Evolutionary conservation across 192 early-diverging fungal genomes (phyloP).

Genomic region (Coemansia sp.): DNA sequence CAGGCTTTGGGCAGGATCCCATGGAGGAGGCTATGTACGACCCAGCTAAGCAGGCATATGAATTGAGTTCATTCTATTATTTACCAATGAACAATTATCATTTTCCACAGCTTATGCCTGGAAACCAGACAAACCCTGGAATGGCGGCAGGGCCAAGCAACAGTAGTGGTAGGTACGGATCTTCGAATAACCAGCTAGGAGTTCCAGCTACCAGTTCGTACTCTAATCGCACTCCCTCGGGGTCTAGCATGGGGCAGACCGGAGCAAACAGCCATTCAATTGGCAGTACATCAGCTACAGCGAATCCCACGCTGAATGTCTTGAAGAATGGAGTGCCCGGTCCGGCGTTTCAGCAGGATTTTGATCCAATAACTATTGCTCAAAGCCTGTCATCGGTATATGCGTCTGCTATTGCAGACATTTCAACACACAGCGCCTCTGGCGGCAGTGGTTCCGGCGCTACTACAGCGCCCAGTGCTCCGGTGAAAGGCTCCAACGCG

Average conservation of each 20-base stretch:
- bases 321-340: neutral
- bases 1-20: constrained; percentile 39
- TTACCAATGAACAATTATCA: constrained; percentile 43
- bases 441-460: neutral
- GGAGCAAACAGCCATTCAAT: neutral
- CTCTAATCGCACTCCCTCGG: constrained; percentile 30
- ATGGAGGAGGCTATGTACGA: constrained; percentile 44
- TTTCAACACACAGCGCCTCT: constrained; percentile 8
- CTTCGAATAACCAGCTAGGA: constrained; percentile 6
- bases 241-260: constrained; percentile 24
- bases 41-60: constrained; percentile 46
- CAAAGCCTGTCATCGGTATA: constrained; percentile 52
- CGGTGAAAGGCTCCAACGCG: constrained; percentile 24
- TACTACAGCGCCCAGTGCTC: neutral
- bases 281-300: neutral
- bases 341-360: constrained; percentile 14
- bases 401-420: constrained; percentile 34
- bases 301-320: neutral
- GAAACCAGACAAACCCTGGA: neutral
- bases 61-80: constrained; percentile 44
- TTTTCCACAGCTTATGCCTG: constrained; percentile 21
- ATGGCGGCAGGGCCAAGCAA: constrained; percentile 28
- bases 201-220: constrained; percentile 10
- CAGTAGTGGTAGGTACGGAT: neutral
- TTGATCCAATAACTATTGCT: constrained; percentile 41